phyloP scores from a whole-genome alignment of 139 green algal genomes.

The Coelastrella sp. region DNA sequence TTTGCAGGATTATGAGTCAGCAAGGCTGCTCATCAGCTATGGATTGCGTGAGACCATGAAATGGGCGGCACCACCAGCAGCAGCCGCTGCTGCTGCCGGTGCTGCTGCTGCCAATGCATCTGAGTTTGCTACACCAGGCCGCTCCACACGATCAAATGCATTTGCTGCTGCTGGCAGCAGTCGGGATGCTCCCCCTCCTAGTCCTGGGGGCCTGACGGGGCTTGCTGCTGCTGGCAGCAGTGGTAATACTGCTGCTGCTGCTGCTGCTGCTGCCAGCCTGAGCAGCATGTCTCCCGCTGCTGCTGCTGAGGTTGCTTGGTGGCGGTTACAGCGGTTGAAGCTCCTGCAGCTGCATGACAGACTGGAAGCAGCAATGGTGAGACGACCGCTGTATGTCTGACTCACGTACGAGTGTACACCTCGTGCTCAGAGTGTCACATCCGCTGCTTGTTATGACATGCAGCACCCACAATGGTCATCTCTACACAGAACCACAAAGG shows the following conservation, averaged over 20 bases:
- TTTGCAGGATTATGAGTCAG: constrained; percentile 47
- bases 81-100: constrained; percentile 25
- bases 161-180: constrained; percentile 36
- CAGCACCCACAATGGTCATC: too few relatives aligned
- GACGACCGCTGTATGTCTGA: neutral
- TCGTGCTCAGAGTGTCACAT: too few relatives aligned
- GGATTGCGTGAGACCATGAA: constrained; percentile 51
- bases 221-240: neutral
- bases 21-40: constrained; percentile 52
- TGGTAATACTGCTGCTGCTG: neutral
- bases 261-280: neutral
- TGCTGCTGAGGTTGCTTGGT: constrained; percentile 31
- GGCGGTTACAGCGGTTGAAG: constrained; percentile 35
- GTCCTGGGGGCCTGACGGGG: constrained; percentile 12
- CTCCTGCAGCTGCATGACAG: constrained; percentile 22
- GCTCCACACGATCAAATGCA: neutral
- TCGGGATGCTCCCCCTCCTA: neutral
- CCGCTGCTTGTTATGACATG: too few relatives aligned
- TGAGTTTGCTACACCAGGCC: constrained; percentile 13
- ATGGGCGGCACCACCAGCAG: constrained; percentile 38
- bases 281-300: neutral
- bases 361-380: constrained; percentile 13
- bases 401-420: too few relatives aligned
- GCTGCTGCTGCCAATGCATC: constrained; percentile 4
- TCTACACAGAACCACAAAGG: too few relatives aligned